These are phyloP conservation scores for Chlamydomonas schloesseri DNA, from an alignment of 139 green algal species.

Conservation along the genomic window DNA sequence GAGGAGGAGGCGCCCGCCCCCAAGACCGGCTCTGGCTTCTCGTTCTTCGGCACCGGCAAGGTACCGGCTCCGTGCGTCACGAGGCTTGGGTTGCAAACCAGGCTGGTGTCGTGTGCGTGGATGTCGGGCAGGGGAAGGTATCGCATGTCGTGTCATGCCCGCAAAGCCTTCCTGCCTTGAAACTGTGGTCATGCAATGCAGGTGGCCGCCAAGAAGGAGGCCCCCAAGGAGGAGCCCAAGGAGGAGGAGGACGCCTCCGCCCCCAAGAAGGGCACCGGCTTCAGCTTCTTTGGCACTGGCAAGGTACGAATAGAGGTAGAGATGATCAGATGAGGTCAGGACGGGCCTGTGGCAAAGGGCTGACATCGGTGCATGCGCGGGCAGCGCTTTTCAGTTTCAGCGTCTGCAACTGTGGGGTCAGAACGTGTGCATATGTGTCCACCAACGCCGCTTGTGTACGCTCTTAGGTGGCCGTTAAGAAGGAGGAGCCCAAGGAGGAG, in stretches of 20 bases:
- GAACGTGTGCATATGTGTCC: background rate
- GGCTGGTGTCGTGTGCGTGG: too few relatives aligned
- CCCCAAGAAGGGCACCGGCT: background rate
- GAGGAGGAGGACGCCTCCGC: background rate
- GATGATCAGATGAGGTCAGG: too few relatives aligned
- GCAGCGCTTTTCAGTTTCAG: background rate
- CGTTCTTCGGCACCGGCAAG: background rate
- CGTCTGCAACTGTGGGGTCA: background rate
- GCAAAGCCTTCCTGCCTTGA: too few relatives aligned
- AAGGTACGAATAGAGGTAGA: too few relatives aligned
- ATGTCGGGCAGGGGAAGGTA: too few relatives aligned
- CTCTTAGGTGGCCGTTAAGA: constrained; percentile 23
- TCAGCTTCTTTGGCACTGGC: background rate
- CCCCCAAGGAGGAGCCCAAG: background rate
- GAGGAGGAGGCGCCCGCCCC: background rate
- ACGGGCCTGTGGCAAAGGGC: too few relatives aligned
- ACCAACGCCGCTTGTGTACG: background rate
- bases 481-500: constrained; percentile 16
- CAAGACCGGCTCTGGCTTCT: background rate
- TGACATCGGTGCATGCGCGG: too few relatives aligned
- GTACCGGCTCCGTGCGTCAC: too few relatives aligned
- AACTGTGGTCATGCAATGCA: too few relatives aligned
- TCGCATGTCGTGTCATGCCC: too few relatives aligned
- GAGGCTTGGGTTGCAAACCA: too few relatives aligned
- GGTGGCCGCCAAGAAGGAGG: constrained; percentile 15